phyloP scores from a whole-genome alignment of 331 rosid genomes.

The Pyracantha coccinea region DNA sequence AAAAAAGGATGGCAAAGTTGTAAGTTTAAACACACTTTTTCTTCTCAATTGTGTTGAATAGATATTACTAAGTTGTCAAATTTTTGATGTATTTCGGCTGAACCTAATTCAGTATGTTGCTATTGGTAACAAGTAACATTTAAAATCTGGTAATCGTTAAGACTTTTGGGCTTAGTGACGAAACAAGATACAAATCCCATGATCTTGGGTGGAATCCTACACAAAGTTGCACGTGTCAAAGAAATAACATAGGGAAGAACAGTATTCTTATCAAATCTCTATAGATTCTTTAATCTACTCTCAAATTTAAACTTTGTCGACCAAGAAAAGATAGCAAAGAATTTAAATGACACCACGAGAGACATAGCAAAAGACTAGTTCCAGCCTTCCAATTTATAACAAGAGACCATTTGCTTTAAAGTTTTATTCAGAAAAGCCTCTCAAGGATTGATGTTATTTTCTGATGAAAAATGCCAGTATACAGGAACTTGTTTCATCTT shows the following conservation, averaged over 20 bases:
- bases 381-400: neutral
- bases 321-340: neutral
- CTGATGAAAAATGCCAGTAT: neutral
- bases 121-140: neutral
- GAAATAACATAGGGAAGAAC: neutral
- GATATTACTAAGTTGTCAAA: conserved; percentile 1
- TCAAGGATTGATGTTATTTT: neutral
- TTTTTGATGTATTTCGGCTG: neutral
- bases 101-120: neutral
- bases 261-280: neutral
- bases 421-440: neutral
- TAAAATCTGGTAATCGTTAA: neutral
- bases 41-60: neutral
- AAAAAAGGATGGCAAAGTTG: conserved; percentile 61
- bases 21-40: conserved; percentile 31
- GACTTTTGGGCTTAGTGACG: neutral
- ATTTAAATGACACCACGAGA: too few relatives aligned
- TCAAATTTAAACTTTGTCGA: neutral
- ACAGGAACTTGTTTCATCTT: neutral
- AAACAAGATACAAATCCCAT: neutral
- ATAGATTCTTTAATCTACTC: neutral
- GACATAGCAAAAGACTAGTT: neutral
- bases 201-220: neutral
- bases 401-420: neutral
- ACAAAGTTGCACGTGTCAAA: neutral